phyloP scores from a whole-genome alignment of 2,329 filamentous ascomycete genomes.

The Penicillium freii region DNA sequence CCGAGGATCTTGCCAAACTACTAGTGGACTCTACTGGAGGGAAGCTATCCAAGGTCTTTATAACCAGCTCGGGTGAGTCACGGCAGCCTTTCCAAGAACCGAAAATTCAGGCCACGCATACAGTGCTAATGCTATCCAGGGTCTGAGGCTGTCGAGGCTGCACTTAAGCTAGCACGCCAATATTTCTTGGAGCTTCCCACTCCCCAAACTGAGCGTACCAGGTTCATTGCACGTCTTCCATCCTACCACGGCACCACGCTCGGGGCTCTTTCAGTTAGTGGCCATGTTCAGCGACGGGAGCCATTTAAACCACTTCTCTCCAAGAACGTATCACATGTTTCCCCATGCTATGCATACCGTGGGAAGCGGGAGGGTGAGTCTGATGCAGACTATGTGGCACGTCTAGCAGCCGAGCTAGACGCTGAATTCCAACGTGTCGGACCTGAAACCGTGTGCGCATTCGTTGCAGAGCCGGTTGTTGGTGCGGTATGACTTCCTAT shows the following conservation, averaged over 20 bases:
- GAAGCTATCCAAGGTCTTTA: constrained; percentile 55
- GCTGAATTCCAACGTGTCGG: constrained; percentile 64
- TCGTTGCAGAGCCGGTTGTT: constrained; percentile 71
- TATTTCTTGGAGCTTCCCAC: constrained; percentile 60
- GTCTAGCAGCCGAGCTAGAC: constrained; percentile 65
- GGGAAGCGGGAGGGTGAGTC: constrained; percentile 53
- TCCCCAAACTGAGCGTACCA: constrained; percentile 53
- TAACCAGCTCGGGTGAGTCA: constrained; percentile 56
- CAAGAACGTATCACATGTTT: constrained; percentile 59
- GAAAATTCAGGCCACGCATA: background rate
- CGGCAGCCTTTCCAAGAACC: background rate
- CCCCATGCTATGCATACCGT: constrained; percentile 66
- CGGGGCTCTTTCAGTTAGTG: constrained; percentile 64
- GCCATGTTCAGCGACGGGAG: constrained; percentile 59
- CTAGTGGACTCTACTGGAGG: constrained; percentile 53
- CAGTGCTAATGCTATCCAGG: constrained; percentile 39
- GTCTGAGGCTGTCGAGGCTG: constrained; percentile 67
- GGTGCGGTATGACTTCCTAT: constrained; percentile 57
- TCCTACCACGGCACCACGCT: constrained; percentile 69
- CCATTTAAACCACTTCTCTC: constrained; percentile 62
- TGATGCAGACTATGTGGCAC: constrained; percentile 58
- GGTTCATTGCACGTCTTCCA: constrained; percentile 63
- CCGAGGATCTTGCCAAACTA: constrained; percentile 53
- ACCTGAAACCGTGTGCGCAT: constrained; percentile 65
- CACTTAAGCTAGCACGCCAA: constrained; percentile 65